A percentile compares a stretch with the other conserved stretches of the same genome.
Conservation (phyloP, 208 protist species). For the Balamuthia mandrillaris region DNA sequence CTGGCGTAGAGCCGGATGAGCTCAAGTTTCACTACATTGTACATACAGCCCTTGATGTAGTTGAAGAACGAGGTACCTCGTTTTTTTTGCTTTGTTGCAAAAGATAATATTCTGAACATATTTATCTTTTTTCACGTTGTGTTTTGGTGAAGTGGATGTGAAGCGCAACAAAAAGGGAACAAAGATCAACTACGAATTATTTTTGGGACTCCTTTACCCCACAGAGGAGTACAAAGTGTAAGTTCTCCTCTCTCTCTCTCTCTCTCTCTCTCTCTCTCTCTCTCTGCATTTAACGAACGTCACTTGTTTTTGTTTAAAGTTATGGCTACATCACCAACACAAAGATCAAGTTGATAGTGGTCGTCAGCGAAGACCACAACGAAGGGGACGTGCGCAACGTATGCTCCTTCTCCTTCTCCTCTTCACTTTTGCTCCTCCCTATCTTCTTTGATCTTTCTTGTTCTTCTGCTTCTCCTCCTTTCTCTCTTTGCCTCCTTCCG, state of each 20-base stretch:
- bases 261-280: too few relatives aligned
- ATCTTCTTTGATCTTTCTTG: too few relatives aligned
- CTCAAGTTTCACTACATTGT: conserved; percentile 57
- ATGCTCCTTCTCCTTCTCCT: neutral
- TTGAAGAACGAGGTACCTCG: conserved; percentile 47
- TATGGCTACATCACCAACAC: conserved; percentile 57
- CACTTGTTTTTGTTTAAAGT: too few relatives aligned
- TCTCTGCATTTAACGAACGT: too few relatives aligned
- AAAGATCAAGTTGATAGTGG: conserved; percentile 56
- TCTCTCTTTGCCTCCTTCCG: neutral
- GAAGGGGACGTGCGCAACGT: conserved; percentile 30
- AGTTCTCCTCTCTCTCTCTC: neutral
- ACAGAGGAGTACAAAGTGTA: conserved; percentile 55
- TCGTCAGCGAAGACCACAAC: conserved; percentile 23
- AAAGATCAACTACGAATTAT: conserved; percentile 14
- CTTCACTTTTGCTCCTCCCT: too few relatives aligned
- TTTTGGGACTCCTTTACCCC: conserved; percentile 44
- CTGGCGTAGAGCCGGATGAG: neutral
- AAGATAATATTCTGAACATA: too few relatives aligned
- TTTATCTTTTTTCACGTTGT: too few relatives aligned
- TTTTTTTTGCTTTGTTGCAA: too few relatives aligned
- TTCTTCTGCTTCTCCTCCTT: too few relatives aligned
- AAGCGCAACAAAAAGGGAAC: neutral
- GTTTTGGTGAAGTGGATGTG: too few relatives aligned
- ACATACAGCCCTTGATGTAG: conserved; percentile 47